phyloP scores from a whole-genome alignment of 441 rosid genomes.

The Eutrema salsugineum region DNA sequence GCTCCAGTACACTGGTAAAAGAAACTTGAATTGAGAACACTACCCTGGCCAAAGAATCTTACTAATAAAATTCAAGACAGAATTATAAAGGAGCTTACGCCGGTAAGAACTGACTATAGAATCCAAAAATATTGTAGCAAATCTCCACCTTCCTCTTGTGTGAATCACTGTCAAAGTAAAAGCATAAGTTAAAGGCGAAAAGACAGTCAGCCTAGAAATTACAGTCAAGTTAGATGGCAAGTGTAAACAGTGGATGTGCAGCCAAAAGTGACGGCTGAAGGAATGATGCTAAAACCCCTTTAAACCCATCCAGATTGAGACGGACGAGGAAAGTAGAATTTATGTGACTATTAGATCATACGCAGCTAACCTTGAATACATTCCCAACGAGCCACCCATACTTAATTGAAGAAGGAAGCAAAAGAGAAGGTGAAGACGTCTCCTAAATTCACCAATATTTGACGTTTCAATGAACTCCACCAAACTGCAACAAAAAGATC shows the following conservation, averaged over 20 bases:
- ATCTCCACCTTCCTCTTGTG: conserved; percentile 60
- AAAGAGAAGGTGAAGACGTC: conserved; percentile 85
- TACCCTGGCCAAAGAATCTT: conserved; percentile 11
- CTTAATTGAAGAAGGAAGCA: conserved; percentile 80
- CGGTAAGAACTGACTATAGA: conserved; percentile 86
- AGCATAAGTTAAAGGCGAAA: conserved; percentile 1
- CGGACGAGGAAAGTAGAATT: not conserved
- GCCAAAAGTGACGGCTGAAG: not conserved
- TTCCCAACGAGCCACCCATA: conserved; percentile 54
- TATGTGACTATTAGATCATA: conserved; percentile 6
- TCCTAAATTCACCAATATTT: conserved; percentile 84
- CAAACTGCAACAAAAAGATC: conserved; percentile 58
- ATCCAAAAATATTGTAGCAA: conserved; percentile 85
- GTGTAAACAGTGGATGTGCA: not conserved
- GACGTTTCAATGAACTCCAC: conserved; percentile 84
- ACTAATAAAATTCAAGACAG: not conserved
- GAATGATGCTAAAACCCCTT: conserved; percentile 1
- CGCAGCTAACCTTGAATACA: conserved; percentile 62
- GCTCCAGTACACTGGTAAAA: conserved; percentile 61
- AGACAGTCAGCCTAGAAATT: conserved; percentile 2
- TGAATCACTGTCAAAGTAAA: conserved; percentile 46
- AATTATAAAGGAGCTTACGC: conserved; percentile 44
- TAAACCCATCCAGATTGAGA: conserved; percentile 1
- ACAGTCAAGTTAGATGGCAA: not conserved
- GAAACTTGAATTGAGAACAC: conserved; percentile 24